Percentiles rank a stretch among this genome's conserved stretches.
Conservation (phyloP, 2,329 filamentous ascomycete species). For the Venturia oleaginea region DNA sequence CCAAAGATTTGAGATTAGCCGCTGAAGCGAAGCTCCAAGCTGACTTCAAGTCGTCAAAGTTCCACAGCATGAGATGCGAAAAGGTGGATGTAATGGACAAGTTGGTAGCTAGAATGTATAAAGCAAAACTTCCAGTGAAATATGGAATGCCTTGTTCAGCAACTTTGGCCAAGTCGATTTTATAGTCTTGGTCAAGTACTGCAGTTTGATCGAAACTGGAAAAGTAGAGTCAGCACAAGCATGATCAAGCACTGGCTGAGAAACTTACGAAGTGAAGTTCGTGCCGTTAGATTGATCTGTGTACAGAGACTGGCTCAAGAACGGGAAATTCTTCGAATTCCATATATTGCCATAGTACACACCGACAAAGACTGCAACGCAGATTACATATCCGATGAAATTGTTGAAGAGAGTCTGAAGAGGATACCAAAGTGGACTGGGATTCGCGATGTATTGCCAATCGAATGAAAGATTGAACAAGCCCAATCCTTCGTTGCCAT, state of each 20-base stretch:
- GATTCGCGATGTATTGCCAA: slow-evolving; percentile 14
- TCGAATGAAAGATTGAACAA: slow-evolving; percentile 14
- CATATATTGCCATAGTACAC: slow-evolving; percentile 15
- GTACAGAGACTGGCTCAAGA: slow-evolving; percentile 10
- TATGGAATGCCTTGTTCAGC: slow-evolving; percentile 15
- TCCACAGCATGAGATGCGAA: slow-evolving; percentile 16
- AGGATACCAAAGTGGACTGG: slow-evolving; percentile 10
- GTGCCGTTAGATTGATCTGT: background rate
- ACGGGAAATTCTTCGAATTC: slow-evolving; percentile 15
- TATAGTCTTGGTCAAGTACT: slow-evolving; percentile 14
- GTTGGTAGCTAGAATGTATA: slow-evolving; percentile 12
- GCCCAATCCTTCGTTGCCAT: slow-evolving; percentile 15
- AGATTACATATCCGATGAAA: slow-evolving; percentile 13
- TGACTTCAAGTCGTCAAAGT: slow-evolving; percentile 27
- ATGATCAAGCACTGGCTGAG: background rate
- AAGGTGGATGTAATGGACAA: slow-evolving; percentile 15
- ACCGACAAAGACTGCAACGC: slow-evolving; percentile 18
- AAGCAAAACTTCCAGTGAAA: slow-evolving; percentile 9
- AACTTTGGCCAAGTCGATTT: slow-evolving; percentile 9
- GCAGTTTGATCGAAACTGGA: slow-evolving; percentile 13
- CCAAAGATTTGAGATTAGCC: slow-evolving; percentile 18
- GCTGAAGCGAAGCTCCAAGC: slow-evolving; percentile 25
- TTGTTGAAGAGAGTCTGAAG: slow-evolving; percentile 13
- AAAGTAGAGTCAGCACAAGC: background rate
- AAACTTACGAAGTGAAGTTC: background rate